A percentile compares a stretch with the other conserved stretches of the same genome.
Evolutionary conservation across 2,329 filamentous ascomycete species (phyloP).

Genomic region (Trichoderma polysporum): DNA sequence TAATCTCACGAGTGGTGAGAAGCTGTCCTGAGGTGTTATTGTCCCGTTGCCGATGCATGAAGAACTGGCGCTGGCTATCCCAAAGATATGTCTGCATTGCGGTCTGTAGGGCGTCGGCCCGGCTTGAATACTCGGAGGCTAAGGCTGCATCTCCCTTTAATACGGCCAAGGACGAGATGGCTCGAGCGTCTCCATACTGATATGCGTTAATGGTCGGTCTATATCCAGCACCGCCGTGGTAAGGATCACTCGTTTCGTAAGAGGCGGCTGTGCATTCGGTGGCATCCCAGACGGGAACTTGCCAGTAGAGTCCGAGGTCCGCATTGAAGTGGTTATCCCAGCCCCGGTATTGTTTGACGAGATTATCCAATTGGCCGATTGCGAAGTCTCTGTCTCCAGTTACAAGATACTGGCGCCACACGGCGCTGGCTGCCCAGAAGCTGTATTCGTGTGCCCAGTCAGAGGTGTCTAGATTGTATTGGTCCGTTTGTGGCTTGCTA

Average conservation of each 20-base stretch:
- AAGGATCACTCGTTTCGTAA: not conserved
- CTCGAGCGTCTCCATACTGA: not conserved
- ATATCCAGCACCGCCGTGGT: not conserved
- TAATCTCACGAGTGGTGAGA: not conserved
- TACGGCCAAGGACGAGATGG: not conserved
- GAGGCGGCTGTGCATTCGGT: not conserved
- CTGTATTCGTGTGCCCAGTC: slow-evolving; percentile 4
- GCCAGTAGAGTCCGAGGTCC: not conserved
- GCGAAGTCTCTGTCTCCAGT: not conserved
- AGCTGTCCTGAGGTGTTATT: not conserved
- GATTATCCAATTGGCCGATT: not conserved
- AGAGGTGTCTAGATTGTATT: not conserved
- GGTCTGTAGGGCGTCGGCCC: not conserved
- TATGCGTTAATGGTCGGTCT: not conserved
- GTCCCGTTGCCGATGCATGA: not conserved
- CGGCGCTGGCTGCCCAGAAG: not conserved
- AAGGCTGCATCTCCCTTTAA: not conserved
- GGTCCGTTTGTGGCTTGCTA: not conserved
- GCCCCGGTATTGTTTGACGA: not conserved
- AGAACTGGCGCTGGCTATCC: not conserved
- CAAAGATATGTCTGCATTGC: not conserved
- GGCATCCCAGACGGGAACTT: not conserved
- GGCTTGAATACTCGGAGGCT: not conserved
- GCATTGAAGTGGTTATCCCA: not conserved
- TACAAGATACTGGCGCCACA: slow-evolving; percentile 5